These are phyloP conservation scores for Psophocarpus tetragonolobus DNA, from an alignment of 306 rosid genomes.

Conservation along the genomic window DNA sequence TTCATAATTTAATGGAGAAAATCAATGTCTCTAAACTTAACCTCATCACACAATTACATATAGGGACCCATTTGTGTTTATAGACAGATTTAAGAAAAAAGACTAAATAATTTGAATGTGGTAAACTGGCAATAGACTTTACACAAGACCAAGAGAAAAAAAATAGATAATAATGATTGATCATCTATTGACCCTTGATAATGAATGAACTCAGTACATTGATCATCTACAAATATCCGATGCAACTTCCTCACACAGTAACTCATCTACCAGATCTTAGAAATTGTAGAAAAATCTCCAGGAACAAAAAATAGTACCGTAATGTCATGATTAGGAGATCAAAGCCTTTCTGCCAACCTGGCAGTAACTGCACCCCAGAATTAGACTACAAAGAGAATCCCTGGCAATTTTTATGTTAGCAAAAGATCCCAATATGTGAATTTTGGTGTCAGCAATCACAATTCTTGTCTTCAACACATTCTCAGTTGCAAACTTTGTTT, in stretches of 20 bases:
- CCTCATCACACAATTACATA: too few relatives aligned
- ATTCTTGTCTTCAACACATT: conserved; percentile 85
- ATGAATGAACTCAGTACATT: too few relatives aligned
- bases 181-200: not conserved
- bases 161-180: not conserved
- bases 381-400: conserved; percentile 84
- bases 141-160: not conserved
- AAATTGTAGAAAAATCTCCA: not conserved
- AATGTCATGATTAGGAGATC: conserved; percentile 23
- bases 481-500: conserved; percentile 85
- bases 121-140: not conserved
- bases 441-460: conserved; percentile 84
- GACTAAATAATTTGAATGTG: not conserved
- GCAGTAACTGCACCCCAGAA: conserved; percentile 81
- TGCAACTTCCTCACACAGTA: not conserved
- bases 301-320: not conserved
- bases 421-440: conserved; percentile 85
- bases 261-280: conserved; percentile 3
- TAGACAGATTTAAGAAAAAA: too few relatives aligned
- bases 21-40: too few relatives aligned
- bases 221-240: too few relatives aligned
- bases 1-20: too few relatives aligned
- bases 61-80: too few relatives aligned
- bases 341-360: conserved; percentile 83
- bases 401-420: conserved; percentile 80